Evolutionary conservation across 208 protist species (phyloP), one percentile per base, ranked within the genome.

Genomic region (Naegleria gruberi): DNA sequence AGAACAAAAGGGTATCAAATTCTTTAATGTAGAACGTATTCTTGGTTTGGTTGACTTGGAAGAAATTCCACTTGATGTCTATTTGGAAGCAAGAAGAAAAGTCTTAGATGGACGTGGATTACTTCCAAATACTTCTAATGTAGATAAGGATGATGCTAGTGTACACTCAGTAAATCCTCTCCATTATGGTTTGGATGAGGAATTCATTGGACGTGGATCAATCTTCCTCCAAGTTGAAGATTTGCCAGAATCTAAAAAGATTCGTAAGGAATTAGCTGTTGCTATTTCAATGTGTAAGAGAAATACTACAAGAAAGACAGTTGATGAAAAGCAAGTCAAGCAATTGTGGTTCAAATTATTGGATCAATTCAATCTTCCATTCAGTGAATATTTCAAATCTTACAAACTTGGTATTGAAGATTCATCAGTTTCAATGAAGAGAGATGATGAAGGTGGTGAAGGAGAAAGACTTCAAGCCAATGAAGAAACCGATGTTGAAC

Each of bases 271-370:
- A 84, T 43, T 84, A 30, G 41, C 41, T 12, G 42, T 45, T 17
- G 81, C 81, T 26, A 84, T 84, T 30, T 46, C 34, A 17, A 42
- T 84, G 42, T 84, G 81, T 45, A 15, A 26, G 44, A 6, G 42
- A 84, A 84, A 84, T 45, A 84, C 41, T 19, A 7, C 42, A 84
- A 44, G 42, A 84, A 84, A 84, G 10, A 84, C 81, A 84, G 34
- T 84, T 2, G 81, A 84, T 30, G 81, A 84, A 42, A 45, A 42
- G 40, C 41, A 84, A 45, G 81, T 84, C 8, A 84, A 84, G 44
- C 81, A 84, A 84, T 43, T 84, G 8, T 84, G 81, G 81, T 84
- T 44, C 30, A 84, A 84, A 84, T 45, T 84, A 43, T 44, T 84
- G n/a, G 81, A 84, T 45, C 34, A 42, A 30, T 84, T 84, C 40